Evolutionary conservation across 345 rosid species (phyloP).

Genomic region (Salix exigua): DNA sequence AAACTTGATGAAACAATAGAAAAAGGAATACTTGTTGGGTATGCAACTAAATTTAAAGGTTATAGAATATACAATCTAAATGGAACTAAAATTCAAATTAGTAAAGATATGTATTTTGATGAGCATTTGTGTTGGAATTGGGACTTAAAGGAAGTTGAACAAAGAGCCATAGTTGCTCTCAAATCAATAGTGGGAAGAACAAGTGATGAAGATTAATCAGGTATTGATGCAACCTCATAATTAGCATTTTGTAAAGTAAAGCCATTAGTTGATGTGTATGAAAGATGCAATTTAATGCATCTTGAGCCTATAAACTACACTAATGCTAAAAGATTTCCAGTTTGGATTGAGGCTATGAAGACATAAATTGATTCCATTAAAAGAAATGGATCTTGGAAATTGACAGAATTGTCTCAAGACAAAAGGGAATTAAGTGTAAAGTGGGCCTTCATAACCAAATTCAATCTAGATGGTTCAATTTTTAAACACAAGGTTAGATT

Average conservation of each 20-base stretch:
- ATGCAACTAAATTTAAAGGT: background rate
- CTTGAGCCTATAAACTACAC: background rate
- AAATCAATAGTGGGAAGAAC: background rate
- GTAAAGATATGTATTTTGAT: slow-evolving; percentile 3
- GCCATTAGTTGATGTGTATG: background rate
- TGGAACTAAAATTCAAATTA: background rate
- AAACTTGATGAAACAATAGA: background rate
- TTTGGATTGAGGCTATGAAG: too few species aligned
- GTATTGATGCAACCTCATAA: background rate
- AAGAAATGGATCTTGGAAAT: background rate
- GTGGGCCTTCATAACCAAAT: background rate
- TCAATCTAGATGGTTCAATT: background rate
- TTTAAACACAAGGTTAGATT: background rate
- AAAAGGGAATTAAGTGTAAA: background rate
- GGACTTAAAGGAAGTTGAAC: background rate
- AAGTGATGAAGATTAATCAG: background rate
- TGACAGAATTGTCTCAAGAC: background rate
- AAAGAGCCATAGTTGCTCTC: background rate
- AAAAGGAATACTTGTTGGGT: background rate
- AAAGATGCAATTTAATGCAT: background rate
- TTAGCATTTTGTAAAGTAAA: fast-evolving
- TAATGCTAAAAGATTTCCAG: background rate
- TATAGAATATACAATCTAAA: background rate
- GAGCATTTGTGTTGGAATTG: background rate
- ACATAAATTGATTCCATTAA: too few species aligned